Conservation (phyloP, 2,329 filamentous ascomycete genomes). For the Fusarium multiceps region DNA sequence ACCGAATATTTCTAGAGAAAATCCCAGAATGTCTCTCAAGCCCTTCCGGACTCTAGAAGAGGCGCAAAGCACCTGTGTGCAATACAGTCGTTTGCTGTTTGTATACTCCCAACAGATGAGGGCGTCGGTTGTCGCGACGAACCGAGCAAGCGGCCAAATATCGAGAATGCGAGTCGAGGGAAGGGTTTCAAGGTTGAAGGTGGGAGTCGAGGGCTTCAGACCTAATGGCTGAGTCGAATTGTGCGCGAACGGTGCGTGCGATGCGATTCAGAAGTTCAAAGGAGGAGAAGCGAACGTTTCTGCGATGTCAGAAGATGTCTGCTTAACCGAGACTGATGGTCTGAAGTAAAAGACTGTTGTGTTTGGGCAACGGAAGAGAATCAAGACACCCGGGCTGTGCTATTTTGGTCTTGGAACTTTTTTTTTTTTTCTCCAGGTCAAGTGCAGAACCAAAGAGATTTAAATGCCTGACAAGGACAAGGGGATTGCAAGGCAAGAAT, state of each 20-base stretch:
- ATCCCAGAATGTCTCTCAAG: conserved; percentile 42
- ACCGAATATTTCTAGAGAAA: conserved; percentile 32
- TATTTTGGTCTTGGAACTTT: conserved; percentile 7
- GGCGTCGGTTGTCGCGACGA: conserved; percentile 28
- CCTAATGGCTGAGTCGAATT: conserved; percentile 16
- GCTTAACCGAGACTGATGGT: conserved; percentile 27
- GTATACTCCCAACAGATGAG: conserved; percentile 39
- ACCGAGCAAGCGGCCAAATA: conserved; percentile 26
- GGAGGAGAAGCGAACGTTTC: conserved; percentile 19
- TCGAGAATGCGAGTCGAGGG: conserved; percentile 24
- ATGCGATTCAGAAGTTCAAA: conserved; percentile 11
- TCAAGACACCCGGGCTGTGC: conserved; percentile 4
- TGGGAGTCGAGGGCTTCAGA: conserved; percentile 32
- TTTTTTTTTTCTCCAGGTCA: conserved; percentile 1
- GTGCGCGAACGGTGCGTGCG: conserved; percentile 13
- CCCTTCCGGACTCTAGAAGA: conserved; percentile 42
- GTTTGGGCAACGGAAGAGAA: conserved; percentile 30
- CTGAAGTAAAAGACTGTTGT: conserved; percentile 30
- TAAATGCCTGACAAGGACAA: conserved; percentile 24
- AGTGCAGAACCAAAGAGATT: conserved; percentile 6
- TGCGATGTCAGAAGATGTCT: conserved; percentile 25
- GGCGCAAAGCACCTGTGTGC: conserved; percentile 42
- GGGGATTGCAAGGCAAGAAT: conserved; percentile 26
- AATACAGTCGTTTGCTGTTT: conserved; percentile 34
- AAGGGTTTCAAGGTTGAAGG: background rate